Evolutionary conservation across 2,329 filamentous ascomycete genomes (phyloP).

Genomic region (Trichoderma harzianum): DNA sequence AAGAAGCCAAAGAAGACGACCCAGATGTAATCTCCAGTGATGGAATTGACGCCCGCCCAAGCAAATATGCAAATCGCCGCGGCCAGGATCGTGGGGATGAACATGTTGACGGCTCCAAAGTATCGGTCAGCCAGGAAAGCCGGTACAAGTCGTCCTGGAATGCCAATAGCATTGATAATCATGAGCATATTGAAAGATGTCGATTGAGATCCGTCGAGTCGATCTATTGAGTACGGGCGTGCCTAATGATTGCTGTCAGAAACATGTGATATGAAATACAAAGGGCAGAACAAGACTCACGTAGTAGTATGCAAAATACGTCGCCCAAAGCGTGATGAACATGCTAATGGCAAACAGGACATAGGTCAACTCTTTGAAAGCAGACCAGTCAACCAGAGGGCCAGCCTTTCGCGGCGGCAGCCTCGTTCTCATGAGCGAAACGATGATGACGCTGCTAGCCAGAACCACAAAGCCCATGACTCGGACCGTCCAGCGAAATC

Average conservation of each 20-base stretch:
- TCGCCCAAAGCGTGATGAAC: conserved; percentile 45
- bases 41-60: conserved; percentile 50
- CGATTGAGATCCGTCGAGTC: conserved; percentile 44
- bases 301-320: conserved; percentile 51
- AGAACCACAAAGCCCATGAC: conserved; percentile 59
- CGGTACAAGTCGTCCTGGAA: conserved; percentile 53
- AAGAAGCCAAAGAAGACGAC: conserved; percentile 61
- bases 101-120: conserved; percentile 53
- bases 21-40: conserved; percentile 52
- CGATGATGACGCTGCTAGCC: conserved; percentile 37
- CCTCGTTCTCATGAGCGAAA: conserved; percentile 45
- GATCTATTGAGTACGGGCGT: conserved; percentile 38
- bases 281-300: conserved; percentile 25
- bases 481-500: conserved; percentile 64
- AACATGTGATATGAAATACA: not conserved
- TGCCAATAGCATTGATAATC: conserved; percentile 56
- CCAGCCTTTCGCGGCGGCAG: conserved; percentile 48
- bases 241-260: conserved; percentile 28
- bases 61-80: conserved; percentile 44
- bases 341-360: conserved; percentile 32
- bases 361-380: conserved; percentile 50
- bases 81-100: conserved; percentile 49
- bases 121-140: conserved; percentile 53
- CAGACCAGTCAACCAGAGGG: conserved; percentile 47
- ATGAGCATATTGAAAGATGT: conserved; percentile 57